These are phyloP conservation scores for Kentomonas sorsogonicus DNA, from an alignment of 208 protist species.

Conservation along the genomic window DNA sequence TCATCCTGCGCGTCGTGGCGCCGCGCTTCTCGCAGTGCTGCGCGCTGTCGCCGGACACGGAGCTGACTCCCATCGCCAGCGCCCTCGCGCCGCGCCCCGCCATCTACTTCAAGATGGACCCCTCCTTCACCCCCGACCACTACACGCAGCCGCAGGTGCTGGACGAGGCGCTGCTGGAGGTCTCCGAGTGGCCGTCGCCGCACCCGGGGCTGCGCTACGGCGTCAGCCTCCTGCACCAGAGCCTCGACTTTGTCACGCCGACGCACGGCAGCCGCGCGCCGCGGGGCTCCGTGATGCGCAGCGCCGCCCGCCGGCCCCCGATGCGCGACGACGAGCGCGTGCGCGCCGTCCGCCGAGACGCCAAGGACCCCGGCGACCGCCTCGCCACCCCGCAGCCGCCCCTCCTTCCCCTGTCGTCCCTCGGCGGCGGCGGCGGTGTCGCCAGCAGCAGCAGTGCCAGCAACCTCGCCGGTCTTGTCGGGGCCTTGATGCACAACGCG, in stretches of 20 bases:
- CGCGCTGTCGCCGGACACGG: constrained; percentile 66
- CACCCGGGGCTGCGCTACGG: constrained; percentile 73
- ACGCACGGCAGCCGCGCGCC: constrained; percentile 18
- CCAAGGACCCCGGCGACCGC: no score
- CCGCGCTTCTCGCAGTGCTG: constrained; percentile 81
- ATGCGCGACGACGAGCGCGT: no score
- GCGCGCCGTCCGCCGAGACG: no score
- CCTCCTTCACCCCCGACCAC: constrained; percentile 51
- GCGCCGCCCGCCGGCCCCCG: no score
- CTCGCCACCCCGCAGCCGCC: no score
- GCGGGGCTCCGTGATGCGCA: no score
- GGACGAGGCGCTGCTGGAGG: constrained; percentile 49
- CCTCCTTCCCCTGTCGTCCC: no score
- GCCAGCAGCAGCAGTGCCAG: no score
- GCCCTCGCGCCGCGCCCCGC: constrained; percentile 51
- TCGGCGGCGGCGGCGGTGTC: no score
- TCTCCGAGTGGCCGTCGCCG: constrained; percentile 70
- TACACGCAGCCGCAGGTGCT: constrained; percentile 73
- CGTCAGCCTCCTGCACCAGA: constrained; percentile 61
- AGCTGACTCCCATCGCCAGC: constrained; percentile 53
- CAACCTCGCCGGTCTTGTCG: no score
- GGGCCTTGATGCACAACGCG: no score
- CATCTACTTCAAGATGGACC: constrained; percentile 53
- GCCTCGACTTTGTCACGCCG: constrained; percentile 72
- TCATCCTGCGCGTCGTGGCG: constrained; percentile 76